Conservation (phyloP, 108 stramenopile genomes). For the Chaetoceros muelleri region DNA sequence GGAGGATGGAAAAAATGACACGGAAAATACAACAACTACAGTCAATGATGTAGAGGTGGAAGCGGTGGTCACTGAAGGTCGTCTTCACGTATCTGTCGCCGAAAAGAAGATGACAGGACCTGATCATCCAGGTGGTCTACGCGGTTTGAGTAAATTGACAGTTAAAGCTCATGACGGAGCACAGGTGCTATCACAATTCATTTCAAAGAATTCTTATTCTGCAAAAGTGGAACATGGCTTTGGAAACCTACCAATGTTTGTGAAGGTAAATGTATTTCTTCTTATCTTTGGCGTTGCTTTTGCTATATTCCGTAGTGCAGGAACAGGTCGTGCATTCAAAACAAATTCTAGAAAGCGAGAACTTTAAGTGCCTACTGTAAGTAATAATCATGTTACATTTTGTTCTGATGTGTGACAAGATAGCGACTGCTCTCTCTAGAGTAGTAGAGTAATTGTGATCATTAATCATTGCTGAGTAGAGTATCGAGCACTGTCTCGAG, state of each 20-base stretch:
- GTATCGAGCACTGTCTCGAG: too few species aligned
- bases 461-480: too few species aligned
- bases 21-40: background rate
- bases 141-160: background rate
- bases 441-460: too few species aligned
- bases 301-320: background rate
- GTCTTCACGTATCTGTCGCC: too few species aligned
- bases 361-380: background rate
- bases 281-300: background rate
- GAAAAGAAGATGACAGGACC: background rate
- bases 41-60: background rate
- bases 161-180: background rate
- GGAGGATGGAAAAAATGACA: background rate
- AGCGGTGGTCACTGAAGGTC: too few species aligned
- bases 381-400: too few species aligned
- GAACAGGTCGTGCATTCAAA: background rate
- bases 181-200: background rate
- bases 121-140: background rate
- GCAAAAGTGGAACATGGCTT: background rate
- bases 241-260: background rate
- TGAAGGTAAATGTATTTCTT: background rate
- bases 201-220: background rate
- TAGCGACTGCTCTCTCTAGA: too few species aligned
- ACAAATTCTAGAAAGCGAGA: conserved; percentile 2
- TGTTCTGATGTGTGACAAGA: too few species aligned